These are phyloP conservation scores for Coemansia sp. DNA, from an alignment of 371 early-diverging fungal species.

Conservation along the genomic window DNA sequence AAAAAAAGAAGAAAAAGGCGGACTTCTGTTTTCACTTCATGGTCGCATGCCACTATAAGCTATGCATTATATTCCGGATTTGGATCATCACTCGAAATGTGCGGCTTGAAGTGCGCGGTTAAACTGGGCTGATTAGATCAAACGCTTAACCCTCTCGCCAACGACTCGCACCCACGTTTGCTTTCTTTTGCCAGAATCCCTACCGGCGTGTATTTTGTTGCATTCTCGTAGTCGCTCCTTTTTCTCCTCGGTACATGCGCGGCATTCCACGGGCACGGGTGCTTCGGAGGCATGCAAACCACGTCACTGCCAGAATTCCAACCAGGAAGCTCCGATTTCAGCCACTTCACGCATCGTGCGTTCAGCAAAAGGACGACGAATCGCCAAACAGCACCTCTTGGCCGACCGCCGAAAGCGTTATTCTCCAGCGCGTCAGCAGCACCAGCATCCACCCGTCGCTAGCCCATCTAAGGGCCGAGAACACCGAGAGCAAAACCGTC, in stretches of 20 bases:
- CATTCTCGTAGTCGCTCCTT: not conserved
- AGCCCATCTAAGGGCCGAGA: constrained; percentile 10
- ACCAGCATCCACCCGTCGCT: constrained; percentile 10
- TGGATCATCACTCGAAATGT: not conserved
- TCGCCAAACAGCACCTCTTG: constrained; percentile 16
- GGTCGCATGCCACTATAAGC: not conserved
- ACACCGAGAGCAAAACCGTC: not conserved
- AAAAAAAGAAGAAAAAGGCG: not conserved
- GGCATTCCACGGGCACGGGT: constrained; percentile 1
- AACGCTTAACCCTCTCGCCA: too few species aligned
- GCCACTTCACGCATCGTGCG: not conserved
- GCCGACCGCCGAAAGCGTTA: constrained; percentile 46
- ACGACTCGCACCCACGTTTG: too few species aligned
- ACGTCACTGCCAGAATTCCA: not conserved
- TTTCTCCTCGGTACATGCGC: not conserved
- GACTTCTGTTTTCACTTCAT: not conserved
- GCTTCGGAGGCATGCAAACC: not conserved
- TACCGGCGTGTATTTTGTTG: not conserved
- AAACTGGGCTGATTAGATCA: too few species aligned
- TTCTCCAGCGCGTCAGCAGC: constrained; percentile 42
- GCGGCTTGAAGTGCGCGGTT: too few species aligned
- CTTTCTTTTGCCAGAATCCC: too few species aligned
- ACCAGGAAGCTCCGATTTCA: not conserved
- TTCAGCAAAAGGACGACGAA: not conserved
- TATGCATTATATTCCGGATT: not conserved